Base-by-base conservation (phyloP, 352 stramenopile species). In the Phytophthora hybrid region DNA sequence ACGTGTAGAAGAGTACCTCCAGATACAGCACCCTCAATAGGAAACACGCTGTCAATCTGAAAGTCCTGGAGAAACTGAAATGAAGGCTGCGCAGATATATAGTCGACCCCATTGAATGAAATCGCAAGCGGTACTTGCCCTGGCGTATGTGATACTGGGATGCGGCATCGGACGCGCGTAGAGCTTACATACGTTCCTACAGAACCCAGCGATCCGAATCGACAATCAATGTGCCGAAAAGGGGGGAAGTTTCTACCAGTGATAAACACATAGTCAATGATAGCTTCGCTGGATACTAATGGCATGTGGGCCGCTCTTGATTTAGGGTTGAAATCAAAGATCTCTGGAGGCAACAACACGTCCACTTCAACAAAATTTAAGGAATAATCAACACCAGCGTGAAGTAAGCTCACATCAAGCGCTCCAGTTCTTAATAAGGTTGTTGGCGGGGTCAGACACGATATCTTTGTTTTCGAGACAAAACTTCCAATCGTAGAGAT, bases 101-200 rank as follows among this genome's bases (percentile, higher is more conserved):
- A 93, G 47, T 95, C 85, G 1, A 83, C 71, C 2, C 71, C 69
- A 66, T 97, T 94, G 51, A 96, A 93, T 0, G 85, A 93, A 13
- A 97, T 58, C 0, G 73, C 60, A 47, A 92, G 19, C 1, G 65
- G 19, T 10, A 82, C 75, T 5, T 49, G 54, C n/a, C 64, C 74
- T 8, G 74, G 56, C 1, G 76, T 60, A 16, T 52, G 34, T 0
- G 76, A 77, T 0, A 51, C 29, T 14, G 87, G 87, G 9, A 93
- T 79, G 2, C 71, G 62, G 31, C 86, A 93, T 10, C 69, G 80
- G 4, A 91, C 13, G 29, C 65, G 66, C 13, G 81, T 80, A 0
- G 61, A 58, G 37, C 47, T 83, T 19, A 82, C 60, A 54, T 88
- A 88, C 0, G 59, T 78, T 1, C 84, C 84, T 9, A 55, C 14